These are phyloP conservation scores for Primulina eburnea DNA, from an alignment of 257 asterid species.

Conservation along the genomic window DNA sequence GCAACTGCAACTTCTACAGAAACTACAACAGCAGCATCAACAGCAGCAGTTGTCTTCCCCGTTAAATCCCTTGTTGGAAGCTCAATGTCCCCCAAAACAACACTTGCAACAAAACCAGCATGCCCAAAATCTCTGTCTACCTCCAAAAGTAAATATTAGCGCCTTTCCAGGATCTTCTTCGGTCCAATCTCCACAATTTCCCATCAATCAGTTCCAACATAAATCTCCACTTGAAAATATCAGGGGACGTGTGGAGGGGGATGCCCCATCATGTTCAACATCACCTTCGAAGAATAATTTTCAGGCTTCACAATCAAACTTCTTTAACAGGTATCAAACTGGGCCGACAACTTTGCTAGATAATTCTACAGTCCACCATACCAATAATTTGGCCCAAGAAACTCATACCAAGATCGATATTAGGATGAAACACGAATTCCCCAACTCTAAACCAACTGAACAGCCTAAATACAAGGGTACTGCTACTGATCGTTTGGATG, in stretches of 20 bases:
- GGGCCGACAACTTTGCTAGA: slow-evolving; percentile 42
- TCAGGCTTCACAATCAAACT: slow-evolving; percentile 48
- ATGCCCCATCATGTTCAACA: slow-evolving; percentile 67
- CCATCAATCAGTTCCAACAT: slow-evolving; percentile 56
- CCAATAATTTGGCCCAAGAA: slow-evolving; percentile 53
- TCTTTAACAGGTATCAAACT: slow-evolving; percentile 54
- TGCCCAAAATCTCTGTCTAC: slow-evolving; percentile 37
- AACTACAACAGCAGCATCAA: slow-evolving; percentile 59
- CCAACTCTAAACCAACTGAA: slow-evolving; percentile 52
- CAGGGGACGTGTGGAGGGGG: slow-evolving; percentile 58
- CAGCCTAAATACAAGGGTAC: slow-evolving; percentile 52
- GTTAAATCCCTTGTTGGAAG: slow-evolving; percentile 45
- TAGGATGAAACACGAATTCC: slow-evolving; percentile 50
- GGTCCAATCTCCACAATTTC: slow-evolving; percentile 56
- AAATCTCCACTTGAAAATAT: slow-evolving; percentile 35
- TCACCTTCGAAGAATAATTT: slow-evolving; percentile 69
- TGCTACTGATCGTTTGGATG: slow-evolving; percentile 64
- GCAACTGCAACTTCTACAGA: slow-evolving; percentile 76
- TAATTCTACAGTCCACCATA: slow-evolving; percentile 47
- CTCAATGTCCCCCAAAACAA: slow-evolving; percentile 54
- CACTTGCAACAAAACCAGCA: slow-evolving; percentile 57
- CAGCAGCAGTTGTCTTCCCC: slow-evolving; percentile 49
- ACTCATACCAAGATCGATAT: slow-evolving; percentile 44
- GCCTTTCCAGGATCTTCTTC: slow-evolving; percentile 48
- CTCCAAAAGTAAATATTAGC: slow-evolving; percentile 47